phyloP scores from a whole-genome alignment of 768 basidiomycete genomes.

The Butyriboletus loyo region DNA sequence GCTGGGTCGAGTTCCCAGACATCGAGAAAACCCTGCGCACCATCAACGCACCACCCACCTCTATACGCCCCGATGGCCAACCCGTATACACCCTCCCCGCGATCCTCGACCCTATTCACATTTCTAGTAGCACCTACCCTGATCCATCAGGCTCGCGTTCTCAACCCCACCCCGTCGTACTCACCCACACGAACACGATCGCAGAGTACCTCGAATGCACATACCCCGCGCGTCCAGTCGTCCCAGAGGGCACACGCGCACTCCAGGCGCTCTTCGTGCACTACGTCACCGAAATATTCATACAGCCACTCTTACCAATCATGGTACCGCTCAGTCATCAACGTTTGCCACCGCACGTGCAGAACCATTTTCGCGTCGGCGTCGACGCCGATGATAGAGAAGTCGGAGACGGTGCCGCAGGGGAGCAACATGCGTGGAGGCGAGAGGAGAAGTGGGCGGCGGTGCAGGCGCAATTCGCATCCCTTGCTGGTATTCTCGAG shows the following conservation, averaged over 20 bases:
- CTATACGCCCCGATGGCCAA: constrained; percentile 51
- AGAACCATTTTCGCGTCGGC: constrained; percentile 43
- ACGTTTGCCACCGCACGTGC: constrained; percentile 53
- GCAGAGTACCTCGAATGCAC: constrained; percentile 68
- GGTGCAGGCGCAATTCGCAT: constrained; percentile 65
- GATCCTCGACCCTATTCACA: constrained; percentile 52
- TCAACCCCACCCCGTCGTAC: constrained; percentile 43
- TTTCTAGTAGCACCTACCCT: neutral
- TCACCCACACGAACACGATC: constrained; percentile 60
- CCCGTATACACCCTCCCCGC: constrained; percentile 69
- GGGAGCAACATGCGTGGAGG: constrained; percentile 31
- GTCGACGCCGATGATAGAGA: neutral
- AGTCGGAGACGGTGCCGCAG: neutral
- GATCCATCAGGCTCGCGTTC: constrained; percentile 25
- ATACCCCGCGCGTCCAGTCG: constrained; percentile 67
- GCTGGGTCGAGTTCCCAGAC: constrained; percentile 69
- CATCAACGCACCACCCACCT: constrained; percentile 58
- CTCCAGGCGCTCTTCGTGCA: constrained; percentile 69
- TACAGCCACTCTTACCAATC: constrained; percentile 63
- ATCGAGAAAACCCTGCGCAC: constrained; percentile 58
- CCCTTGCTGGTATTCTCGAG: constrained; percentile 61
- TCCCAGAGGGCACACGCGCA: constrained; percentile 68
- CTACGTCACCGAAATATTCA: constrained; percentile 63
- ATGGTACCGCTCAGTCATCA: constrained; percentile 69
- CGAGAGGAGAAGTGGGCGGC: constrained; percentile 63